Conservation (phyloP, 345 rosid genomes). For the Sonneratia caseolaris region DNA sequence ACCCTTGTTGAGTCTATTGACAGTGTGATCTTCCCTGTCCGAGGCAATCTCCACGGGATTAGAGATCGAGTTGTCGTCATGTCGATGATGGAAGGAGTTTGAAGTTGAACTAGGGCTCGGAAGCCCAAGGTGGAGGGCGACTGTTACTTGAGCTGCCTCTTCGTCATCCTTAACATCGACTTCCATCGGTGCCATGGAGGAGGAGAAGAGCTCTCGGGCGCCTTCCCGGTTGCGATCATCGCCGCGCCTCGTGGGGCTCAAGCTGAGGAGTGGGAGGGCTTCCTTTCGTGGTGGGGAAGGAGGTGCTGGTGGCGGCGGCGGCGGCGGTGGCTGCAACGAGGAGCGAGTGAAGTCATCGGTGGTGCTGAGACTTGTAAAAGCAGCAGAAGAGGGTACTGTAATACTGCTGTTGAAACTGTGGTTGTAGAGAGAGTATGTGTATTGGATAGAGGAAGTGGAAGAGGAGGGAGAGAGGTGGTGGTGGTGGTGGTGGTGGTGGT, state of each 20-base stretch:
- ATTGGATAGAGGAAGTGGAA: slow-evolving; percentile 6
- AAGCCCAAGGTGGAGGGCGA: slow-evolving; percentile 82
- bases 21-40: slow-evolving; percentile 33
- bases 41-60: slow-evolving; percentile 24
- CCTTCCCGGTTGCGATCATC: slow-evolving; percentile 14
- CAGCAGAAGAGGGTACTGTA: neutral
- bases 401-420: slow-evolving; percentile 3
- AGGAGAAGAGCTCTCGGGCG: neutral
- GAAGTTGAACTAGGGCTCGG: slow-evolving; percentile 38
- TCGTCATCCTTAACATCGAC: slow-evolving; percentile 20
- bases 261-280: slow-evolving; percentile 83
- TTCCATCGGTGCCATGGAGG: slow-evolving; percentile 25
- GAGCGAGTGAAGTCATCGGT: no score
- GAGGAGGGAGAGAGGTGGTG: slow-evolving; percentile 6
- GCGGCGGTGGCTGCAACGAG: no score
- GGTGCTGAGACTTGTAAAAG: no score
- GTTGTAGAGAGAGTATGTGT: slow-evolving; percentile 24
- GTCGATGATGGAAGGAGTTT: neutral
- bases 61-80: slow-evolving; percentile 13
- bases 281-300: slow-evolving; percentile 74
- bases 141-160: slow-evolving; percentile 41
- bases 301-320: slow-evolving; percentile 9
- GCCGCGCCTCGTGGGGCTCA: slow-evolving; percentile 46
- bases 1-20: slow-evolving; percentile 39
- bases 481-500: slow-evolving; percentile 9